Conservation (phyloP, 2,329 filamentous ascomycete genomes). For the Trichoderma pleuroti region DNA sequence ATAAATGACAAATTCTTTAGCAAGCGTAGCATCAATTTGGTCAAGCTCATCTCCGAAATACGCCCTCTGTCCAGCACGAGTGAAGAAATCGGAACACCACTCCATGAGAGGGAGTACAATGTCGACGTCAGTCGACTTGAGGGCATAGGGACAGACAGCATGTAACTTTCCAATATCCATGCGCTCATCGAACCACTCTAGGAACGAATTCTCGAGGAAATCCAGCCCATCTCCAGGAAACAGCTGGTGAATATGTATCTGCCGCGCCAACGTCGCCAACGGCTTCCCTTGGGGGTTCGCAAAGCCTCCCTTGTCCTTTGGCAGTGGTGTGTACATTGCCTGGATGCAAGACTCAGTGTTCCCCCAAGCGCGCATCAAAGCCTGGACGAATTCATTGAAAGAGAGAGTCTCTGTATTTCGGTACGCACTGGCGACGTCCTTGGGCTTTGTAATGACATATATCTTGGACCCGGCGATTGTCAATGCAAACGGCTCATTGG, state of each 20-base stretch:
- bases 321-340: constrained; percentile 21
- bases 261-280: constrained; percentile 18
- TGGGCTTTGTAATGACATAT: constrained; percentile 26
- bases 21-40: constrained; percentile 20
- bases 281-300: constrained; percentile 25
- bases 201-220: constrained; percentile 21
- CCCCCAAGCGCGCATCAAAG: constrained; percentile 23
- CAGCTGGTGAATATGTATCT: constrained; percentile 27
- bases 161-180: background rate
- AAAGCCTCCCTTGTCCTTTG: constrained; percentile 25
- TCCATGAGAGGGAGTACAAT: constrained; percentile 7
- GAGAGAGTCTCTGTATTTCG: constrained; percentile 26
- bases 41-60: constrained; percentile 27
- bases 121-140: background rate
- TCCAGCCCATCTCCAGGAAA: constrained; percentile 24
- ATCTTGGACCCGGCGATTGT: constrained; percentile 23
- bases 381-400: constrained; percentile 26
- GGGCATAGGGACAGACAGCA: background rate
- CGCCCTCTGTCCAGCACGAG: constrained; percentile 21
- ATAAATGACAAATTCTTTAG: constrained; percentile 23
- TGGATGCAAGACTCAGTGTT: constrained; percentile 22
- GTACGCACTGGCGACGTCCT: constrained; percentile 26
- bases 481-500: constrained; percentile 26
- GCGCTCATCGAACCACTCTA: constrained; percentile 21
- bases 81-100: constrained; percentile 27